phyloP scores from a whole-genome alignment of 202 grass and related monocot genomes.

The Schoenoplectus tabernaemontani region DNA sequence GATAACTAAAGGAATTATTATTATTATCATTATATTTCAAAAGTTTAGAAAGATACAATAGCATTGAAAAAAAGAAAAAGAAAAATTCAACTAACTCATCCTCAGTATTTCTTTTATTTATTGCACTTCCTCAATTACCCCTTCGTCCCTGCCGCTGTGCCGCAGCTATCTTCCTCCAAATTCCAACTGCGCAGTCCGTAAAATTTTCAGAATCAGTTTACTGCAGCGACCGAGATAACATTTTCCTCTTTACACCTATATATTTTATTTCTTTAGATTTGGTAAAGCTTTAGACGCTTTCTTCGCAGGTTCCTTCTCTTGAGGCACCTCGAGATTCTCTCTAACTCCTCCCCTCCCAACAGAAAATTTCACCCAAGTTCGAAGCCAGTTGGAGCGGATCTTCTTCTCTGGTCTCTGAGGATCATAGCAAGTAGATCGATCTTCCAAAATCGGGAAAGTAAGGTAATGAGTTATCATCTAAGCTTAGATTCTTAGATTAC shows the following conservation, averaged over 20 bases:
- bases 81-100: too few species aligned
- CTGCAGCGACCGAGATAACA: not conserved
- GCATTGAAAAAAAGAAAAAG: too few species aligned
- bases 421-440: slow-evolving; percentile 4
- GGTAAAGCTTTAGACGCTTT: not conserved
- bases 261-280: slow-evolving; percentile 4
- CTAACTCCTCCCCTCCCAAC: not conserved
- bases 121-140: too few species aligned
- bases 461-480: not conserved
- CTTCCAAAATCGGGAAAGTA: not conserved
- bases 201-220: not conserved
- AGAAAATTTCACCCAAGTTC: not conserved
- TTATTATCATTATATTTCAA: too few species aligned
- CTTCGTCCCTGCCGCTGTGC: too few species aligned
- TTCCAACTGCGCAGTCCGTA: not conserved
- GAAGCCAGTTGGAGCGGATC: not conserved
- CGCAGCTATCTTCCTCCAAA: not conserved
- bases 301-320: not conserved
- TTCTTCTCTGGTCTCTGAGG: not conserved
- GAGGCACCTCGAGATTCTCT: not conserved
- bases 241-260: not conserved
- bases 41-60: too few species aligned
- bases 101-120: too few species aligned
- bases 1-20: too few species aligned
- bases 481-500: not conserved